Base-by-base conservation (phyloP, 2,329 filamentous ascomycete genomes). In the Colletotrichum gloeosporioides region DNA sequence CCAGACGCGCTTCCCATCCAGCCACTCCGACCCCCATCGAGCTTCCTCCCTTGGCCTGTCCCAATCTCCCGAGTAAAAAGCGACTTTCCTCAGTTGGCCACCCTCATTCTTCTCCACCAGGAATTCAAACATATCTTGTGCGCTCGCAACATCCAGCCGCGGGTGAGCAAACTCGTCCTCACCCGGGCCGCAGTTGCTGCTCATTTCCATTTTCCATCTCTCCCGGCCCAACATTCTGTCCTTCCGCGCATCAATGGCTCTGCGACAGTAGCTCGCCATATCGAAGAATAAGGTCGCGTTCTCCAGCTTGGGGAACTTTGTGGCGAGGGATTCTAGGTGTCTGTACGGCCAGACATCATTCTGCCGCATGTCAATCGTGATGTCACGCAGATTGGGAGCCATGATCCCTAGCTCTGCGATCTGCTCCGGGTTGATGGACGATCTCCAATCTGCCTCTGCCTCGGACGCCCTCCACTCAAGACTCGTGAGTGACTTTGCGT, bases 401-500 rank as follows among this genome's bases (percentile, higher is more conserved):
- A 63, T 55, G 8, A 15, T 25, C 13, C 65, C 75, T 6, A 77
- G 9, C 8, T 63, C 65, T 4, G 16, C 22, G 4, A 74, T n/a
- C 27, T 64, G 32, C 12, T 57, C 36, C 15, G 61, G 8, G 5
- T 34, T 63, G 55, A 76, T 64, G 39, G 53, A 32, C 31, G 31
- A 10, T 9, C 63, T 4, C 25, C 13, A 15, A 69, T 55, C 22
- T 57, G 36, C 4, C 34, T 18, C 8, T 16, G 34, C 6, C 8
- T 77, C 75, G 18, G 62, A n/a, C 61, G 49, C 53, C 13, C 71
- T 65, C 75, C 71, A 77, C 16, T 77, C 65, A 8, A 77, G 55
- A 22, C 55, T 65, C 13, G 3, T 62, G 12, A 77, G 36, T 6
- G 71, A 66, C 13, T 53, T n/a, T 27, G 71, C 75, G 18, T 77